Percentiles rank a stretch among this genome's conserved stretches.
These are phyloP conservation scores for Blastobotrys raffinosifermentans DNA, from an alignment of 1,139 yeast genomes.

Conservation along the genomic window DNA sequence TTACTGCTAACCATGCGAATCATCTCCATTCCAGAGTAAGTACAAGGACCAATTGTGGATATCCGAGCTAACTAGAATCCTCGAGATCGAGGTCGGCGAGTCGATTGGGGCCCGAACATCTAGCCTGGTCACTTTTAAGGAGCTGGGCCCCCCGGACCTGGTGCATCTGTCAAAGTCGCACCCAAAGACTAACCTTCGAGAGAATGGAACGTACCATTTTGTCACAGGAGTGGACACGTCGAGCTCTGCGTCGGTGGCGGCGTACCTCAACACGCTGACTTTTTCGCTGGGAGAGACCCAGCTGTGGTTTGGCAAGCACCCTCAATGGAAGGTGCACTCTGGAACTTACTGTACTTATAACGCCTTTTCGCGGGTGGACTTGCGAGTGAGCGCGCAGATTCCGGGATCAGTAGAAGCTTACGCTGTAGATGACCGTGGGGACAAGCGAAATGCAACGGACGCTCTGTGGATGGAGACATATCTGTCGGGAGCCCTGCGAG, in stretches of 20 bases:
- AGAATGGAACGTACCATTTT: slow-evolving; percentile 57
- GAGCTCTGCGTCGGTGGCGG: slow-evolving; percentile 55
- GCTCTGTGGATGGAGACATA: slow-evolving; percentile 73
- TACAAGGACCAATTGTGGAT: too few relatives aligned
- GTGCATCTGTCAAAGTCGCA: slow-evolving; percentile 53
- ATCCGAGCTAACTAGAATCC: slow-evolving; percentile 33
- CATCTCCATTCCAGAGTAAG: slow-evolving; percentile 31
- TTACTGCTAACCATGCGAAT: slow-evolving; percentile 3
- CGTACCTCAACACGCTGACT: slow-evolving; percentile 70
- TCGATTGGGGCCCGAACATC: slow-evolving; percentile 46
- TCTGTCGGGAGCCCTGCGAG: slow-evolving; percentile 66
- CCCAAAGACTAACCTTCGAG: slow-evolving; percentile 41
- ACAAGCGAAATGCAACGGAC: slow-evolving; percentile 35
- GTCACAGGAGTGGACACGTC: slow-evolving; percentile 63
- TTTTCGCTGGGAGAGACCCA: slow-evolving; percentile 56
- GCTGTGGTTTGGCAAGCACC: slow-evolving; percentile 66
- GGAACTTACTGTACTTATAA: slow-evolving; percentile 65
- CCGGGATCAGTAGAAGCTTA: slow-evolving; percentile 82
- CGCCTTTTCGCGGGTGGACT: slow-evolving; percentile 62
- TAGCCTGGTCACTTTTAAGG: slow-evolving; percentile 43
- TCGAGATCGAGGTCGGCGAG: slow-evolving; percentile 46
- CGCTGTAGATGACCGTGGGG: slow-evolving; percentile 51
- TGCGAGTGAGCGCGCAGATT: slow-evolving; percentile 60
- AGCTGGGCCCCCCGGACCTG: slow-evolving; percentile 86
- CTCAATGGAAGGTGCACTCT: slow-evolving; percentile 69